These are phyloP conservation scores for Citrus cavaleriei DNA, from an alignment of 345 rosid genomes.

Conservation along the genomic window DNA sequence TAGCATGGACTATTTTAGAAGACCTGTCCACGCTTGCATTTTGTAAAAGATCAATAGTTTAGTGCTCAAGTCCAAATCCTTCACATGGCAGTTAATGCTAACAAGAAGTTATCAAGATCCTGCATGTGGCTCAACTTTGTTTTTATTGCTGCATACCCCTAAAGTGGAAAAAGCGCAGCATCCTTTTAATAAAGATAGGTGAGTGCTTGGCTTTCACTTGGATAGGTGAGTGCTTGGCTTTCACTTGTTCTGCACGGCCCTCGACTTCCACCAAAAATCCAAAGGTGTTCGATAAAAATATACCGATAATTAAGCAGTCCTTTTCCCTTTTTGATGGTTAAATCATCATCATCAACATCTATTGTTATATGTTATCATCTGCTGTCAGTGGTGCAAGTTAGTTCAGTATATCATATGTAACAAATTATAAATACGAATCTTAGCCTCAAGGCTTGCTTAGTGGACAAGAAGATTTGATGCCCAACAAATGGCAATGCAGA, in stretches of 20 bases:
- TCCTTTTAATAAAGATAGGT: conserved; percentile 4
- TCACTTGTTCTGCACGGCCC: neutral
- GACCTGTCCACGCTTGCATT: no score
- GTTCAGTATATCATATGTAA: neutral
- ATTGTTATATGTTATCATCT: neutral
- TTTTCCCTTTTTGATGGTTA: neutral
- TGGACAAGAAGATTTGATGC: conserved; percentile 9
- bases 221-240: neutral
- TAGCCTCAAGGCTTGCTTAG: conserved; percentile 5
- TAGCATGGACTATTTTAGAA: no score
- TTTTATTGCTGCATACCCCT: conserved; percentile 2
- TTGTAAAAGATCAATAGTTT: neutral
- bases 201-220: neutral
- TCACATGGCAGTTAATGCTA: neutral
- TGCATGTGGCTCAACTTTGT: conserved; percentile 16
- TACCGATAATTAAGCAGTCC: neutral
- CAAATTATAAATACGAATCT: conserved; percentile 6
- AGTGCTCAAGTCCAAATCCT: neutral
- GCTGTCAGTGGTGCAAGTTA: neutral
- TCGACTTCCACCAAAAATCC: neutral
- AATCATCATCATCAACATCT: neutral
- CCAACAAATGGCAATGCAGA: conserved; percentile 20
- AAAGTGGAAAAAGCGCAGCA: conserved; percentile 23
- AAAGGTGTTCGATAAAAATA: neutral
- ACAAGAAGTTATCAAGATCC: neutral